Conservation (phyloP, 306 rosid species). For the Trifolium pratense region DNA sequence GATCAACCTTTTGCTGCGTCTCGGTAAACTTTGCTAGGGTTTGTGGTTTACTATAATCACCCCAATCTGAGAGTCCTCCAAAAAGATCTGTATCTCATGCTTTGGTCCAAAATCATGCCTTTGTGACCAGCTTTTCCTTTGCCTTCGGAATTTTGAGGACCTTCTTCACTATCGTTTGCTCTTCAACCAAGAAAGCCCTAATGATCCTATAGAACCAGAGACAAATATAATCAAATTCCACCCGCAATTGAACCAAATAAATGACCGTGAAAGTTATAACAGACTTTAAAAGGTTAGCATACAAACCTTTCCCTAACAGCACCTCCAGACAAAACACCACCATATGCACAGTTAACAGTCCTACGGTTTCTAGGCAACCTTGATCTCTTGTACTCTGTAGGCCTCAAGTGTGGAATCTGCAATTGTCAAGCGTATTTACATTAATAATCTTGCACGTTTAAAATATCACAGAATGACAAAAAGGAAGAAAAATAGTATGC, state of each 20-base stretch:
- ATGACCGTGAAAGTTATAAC: not conserved
- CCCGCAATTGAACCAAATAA: not conserved
- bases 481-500: not conserved
- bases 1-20: slow-evolving; percentile 16
- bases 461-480: not conserved
- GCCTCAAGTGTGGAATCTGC: slow-evolving; percentile 86
- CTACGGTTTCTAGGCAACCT: slow-evolving; percentile 77
- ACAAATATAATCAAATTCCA: not conserved
- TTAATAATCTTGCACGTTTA: not conserved
- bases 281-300: not conserved
- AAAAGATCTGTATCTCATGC: slow-evolving; percentile 37
- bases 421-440: slow-evolving; percentile 5
- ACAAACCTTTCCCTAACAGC: slow-evolving; percentile 86
- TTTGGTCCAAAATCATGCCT: slow-evolving; percentile 46
- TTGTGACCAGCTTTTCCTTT: slow-evolving; percentile 62
- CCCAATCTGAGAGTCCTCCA: slow-evolving; percentile 44
- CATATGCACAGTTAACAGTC: slow-evolving; percentile 77
- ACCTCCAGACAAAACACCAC: slow-evolving; percentile 74
- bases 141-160: slow-evolving; percentile 83
- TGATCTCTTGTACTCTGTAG: slow-evolving; percentile 74
- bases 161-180: slow-evolving; percentile 81
- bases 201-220: slow-evolving; percentile 54
- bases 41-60: slow-evolving; percentile 45
- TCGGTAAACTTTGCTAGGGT: slow-evolving; percentile 35
- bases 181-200: slow-evolving; percentile 77